Percentiles rank a stretch among this genome's conserved stretches.
Conservation (phyloP, 352 stramenopile genomes). For the Pythium volutum region DNA sequence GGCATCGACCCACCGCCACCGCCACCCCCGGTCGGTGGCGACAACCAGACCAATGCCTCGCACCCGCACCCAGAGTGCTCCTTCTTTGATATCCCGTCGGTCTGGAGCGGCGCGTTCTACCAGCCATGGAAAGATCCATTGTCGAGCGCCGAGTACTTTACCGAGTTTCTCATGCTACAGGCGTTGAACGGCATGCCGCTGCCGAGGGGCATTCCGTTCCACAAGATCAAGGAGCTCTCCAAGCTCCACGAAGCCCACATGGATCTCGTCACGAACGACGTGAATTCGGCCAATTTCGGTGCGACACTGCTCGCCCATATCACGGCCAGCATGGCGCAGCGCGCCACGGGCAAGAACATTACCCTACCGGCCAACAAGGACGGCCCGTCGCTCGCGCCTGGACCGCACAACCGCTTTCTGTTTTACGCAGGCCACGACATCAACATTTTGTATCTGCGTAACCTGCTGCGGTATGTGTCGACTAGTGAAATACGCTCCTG, state of each 20-base stretch:
- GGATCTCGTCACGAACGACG: constrained; percentile 76
- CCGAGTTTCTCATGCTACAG: constrained; percentile 70
- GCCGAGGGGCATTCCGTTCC: constrained; percentile 47
- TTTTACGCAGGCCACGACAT: constrained; percentile 82
- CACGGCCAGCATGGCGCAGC: constrained; percentile 75
- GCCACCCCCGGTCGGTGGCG: background rate
- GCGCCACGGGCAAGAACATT: constrained; percentile 36
- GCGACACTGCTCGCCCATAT: constrained; percentile 72
- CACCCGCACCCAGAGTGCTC: constrained; percentile 29
- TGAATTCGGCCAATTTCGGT: constrained; percentile 75
- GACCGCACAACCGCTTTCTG: constrained; percentile 51
- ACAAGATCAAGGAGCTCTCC: constrained; percentile 54
- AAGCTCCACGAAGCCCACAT: constrained; percentile 73
- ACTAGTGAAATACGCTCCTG: too few relatives aligned
- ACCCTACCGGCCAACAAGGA: constrained; percentile 37
- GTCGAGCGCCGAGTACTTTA: constrained; percentile 68
- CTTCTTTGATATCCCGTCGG: constrained; percentile 56
- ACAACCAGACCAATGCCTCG: background rate
- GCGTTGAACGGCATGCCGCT: constrained; percentile 82
- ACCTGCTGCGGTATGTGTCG: constrained; percentile 65
- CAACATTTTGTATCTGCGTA: constrained; percentile 75
- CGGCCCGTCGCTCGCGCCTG: constrained; percentile 50
- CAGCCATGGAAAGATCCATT: constrained; percentile 71
- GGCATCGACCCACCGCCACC: constrained; percentile 7
- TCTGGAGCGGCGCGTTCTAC: constrained; percentile 76